Conservation (phyloP, 129 eudicot species). For the Oenanthe sinensis region DNA sequence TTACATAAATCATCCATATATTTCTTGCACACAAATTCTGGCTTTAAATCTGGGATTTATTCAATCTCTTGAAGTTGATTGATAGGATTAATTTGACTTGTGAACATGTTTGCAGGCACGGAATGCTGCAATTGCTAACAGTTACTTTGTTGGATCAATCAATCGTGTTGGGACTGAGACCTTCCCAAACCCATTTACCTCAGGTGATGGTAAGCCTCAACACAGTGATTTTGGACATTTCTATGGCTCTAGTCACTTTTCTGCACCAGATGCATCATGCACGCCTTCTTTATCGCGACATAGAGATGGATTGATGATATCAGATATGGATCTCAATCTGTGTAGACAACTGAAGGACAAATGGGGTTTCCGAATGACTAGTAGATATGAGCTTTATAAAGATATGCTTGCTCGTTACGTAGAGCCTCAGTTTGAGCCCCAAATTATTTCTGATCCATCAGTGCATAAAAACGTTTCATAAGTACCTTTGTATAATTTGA, state of each 20-base stretch:
- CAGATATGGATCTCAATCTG: conserved; percentile 90
- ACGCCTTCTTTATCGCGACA: conserved; percentile 80
- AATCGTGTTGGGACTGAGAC: conserved; percentile 95
- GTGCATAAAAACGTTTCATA: conserved; percentile 41
- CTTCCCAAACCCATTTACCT: conserved; percentile 92
- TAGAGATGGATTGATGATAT: conserved; percentile 71
- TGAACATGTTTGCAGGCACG: conserved; percentile 55
- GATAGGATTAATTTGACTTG: neutral
- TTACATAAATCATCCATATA: neutral
- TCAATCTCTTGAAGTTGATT: conserved; percentile 1
- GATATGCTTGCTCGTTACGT: conserved; percentile 64
- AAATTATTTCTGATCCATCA: conserved; percentile 76
- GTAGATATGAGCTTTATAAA: conserved; percentile 71
- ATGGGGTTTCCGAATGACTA: conserved; percentile 98
- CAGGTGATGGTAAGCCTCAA: conserved; percentile 95
- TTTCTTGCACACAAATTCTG: neutral
- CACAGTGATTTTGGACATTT: conserved; percentile 97
- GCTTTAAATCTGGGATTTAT: neutral
- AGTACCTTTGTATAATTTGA: neutral
- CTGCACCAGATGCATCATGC: conserved; percentile 93
- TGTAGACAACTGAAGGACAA: conserved; percentile 88
- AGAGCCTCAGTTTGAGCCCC: conserved; percentile 88
- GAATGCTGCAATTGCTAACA: conserved; percentile 95
- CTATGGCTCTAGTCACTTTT: conserved; percentile 87
- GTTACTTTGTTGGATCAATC: conserved; percentile 90